A percentile compares a stretch with the other conserved stretches of the same genome.
Evolutionary conservation across 1,284 basidiomycete genomes (phyloP).

Genomic region (Rhodotorula sp.): DNA sequence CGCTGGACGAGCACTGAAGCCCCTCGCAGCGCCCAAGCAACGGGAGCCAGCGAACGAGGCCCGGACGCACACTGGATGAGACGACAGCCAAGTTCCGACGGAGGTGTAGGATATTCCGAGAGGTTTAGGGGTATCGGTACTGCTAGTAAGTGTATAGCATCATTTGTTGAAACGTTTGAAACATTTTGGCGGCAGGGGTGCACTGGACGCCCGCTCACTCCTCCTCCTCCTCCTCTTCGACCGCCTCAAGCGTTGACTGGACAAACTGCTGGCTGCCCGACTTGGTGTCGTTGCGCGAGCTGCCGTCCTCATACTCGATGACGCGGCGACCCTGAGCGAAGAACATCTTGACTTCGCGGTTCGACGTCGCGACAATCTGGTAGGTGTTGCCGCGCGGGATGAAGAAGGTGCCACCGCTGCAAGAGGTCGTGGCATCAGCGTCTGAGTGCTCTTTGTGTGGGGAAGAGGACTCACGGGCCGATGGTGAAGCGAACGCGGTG

Average conservation of each 20-base stretch:
- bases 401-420: conserved; percentile 26
- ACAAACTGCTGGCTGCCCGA: conserved; percentile 20
- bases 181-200: too few species aligned
- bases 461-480: conserved; percentile 65
- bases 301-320: conserved; percentile 29
- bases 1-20: too few species aligned
- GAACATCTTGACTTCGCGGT: conserved; percentile 77
- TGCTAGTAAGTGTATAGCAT: too few species aligned
- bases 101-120: too few species aligned
- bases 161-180: too few species aligned
- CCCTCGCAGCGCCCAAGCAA: too few species aligned
- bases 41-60: too few species aligned
- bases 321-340: conserved; percentile 67
- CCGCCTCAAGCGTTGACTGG: conserved; percentile 3
- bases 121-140: too few species aligned
- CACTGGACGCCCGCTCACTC: not conserved
- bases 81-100: too few species aligned
- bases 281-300: conserved; percentile 21
- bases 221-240: conserved; percentile 13
- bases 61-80: too few species aligned
- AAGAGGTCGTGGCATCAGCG: not conserved
- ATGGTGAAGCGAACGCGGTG: conserved; percentile 76
- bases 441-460: not conserved
- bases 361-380: conserved; percentile 79
- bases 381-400: conserved; percentile 74